Base-by-base conservation (phyloP, 208 protist genomes). In the Acanthamoeba castellanii region DNA sequence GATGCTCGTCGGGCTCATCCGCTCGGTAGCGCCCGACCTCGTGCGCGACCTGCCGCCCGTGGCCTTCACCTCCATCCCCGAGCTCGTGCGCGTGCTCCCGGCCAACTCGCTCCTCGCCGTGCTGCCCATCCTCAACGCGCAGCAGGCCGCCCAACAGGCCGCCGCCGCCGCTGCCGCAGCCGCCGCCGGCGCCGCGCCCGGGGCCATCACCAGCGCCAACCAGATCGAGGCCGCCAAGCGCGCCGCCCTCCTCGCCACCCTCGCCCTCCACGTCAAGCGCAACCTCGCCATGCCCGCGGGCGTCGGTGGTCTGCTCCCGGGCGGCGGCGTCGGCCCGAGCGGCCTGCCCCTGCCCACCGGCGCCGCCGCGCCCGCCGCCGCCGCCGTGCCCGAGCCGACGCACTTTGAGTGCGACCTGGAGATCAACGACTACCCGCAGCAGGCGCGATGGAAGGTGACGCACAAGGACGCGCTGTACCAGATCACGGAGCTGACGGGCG, bases 371-470 rank as follows among this genome's bases (percentile, higher is more conserved):
- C 27, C 30, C 13, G 76, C 55, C 13, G 72, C 91, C 27, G 34
- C 90, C 30, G 27, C 42, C 11, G 70, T 8, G 22, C 34, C 47
- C 9, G 37, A 32, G 34, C 22, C 47, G 45, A 64, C 57, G 11
- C 97, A 97, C 82, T 98, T 97, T 76, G 59, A 96, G 34, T 95
- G 95, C 2, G 98, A 99, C 94, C 50, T 99, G 34, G 98, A 99
- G 95, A 99, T 99, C 95, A 99, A 99, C 96, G 98, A 99, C 96
- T 99, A 98, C 72, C 98, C 98, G 16, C 96, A 98, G 94, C 90
- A 97, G 32, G 98, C 98, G 1, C 87, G 98, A n/a, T 98, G 95
- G 95, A 98, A 97, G 81, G 97, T 98, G 59, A 98, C 97, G 1
- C 94, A 97, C 34, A 98, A 98, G 64, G 97, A 98, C 20, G 61